Evolutionary conservation across 75 land plant species (phyloP).

Genomic region (Cupressus sempervirens): DNA sequence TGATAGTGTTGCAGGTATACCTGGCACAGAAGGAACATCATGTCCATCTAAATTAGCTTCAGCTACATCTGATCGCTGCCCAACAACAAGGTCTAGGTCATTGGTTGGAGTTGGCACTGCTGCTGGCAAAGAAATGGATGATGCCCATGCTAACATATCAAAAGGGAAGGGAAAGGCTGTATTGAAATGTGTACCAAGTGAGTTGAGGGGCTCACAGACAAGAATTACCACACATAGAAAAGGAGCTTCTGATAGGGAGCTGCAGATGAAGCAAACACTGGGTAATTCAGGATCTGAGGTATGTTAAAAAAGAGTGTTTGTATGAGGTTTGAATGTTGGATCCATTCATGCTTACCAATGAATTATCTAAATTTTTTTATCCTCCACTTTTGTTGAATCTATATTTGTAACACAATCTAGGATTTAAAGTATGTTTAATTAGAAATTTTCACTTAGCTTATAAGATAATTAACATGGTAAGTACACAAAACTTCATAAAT

Average conservation of each 20-base stretch:
- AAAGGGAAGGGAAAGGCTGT: constrained; percentile 91
- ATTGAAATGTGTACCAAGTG: constrained; percentile 50
- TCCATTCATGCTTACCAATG: neutral
- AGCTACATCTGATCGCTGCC: constrained; percentile 51
- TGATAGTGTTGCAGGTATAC: constrained; percentile 36
- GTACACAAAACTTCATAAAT: neutral
- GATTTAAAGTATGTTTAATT: neutral
- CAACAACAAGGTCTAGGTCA: constrained; percentile 80
- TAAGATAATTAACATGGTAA: neutral
- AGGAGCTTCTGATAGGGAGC: constrained; percentile 64
- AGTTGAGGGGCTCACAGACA: constrained; percentile 74
- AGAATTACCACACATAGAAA: constrained; percentile 85
- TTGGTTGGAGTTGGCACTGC: constrained; percentile 47
- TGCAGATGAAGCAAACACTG: constrained; percentile 48
- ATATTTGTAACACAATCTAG: neutral
- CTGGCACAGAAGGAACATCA: constrained; percentile 39
- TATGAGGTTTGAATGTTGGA: neutral
- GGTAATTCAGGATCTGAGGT: constrained; percentile 65
- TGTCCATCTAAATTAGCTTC: constrained; percentile 51
- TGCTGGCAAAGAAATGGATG: constrained; percentile 44
- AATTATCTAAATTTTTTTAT: too few relatives aligned
- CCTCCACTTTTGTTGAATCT: neutral
- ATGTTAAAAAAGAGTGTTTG: neutral
- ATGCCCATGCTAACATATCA: constrained; percentile 35
- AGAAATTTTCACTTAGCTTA: neutral